Conservation (phyloP, 1,284 basidiomycete species). For the Microbotryomycetes sp. region DNA sequence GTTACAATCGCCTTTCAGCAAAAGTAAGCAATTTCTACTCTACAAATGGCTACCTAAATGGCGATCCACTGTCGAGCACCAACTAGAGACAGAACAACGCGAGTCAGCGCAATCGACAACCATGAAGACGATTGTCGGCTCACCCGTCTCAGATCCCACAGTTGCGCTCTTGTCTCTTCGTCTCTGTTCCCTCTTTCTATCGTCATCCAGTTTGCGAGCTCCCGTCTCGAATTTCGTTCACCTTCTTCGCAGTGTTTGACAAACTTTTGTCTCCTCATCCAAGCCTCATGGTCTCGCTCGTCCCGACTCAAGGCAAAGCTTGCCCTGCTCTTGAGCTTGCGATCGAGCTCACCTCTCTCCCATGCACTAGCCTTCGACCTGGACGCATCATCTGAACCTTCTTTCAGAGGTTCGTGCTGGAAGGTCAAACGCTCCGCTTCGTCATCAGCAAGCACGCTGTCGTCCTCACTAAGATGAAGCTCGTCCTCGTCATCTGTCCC, state of each 20-base stretch:
- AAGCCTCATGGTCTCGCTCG: not conserved
- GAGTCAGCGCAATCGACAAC: too few species aligned
- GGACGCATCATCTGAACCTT: not conserved
- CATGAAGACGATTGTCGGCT: too few species aligned
- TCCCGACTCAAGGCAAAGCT: not conserved
- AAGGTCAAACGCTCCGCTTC: too few species aligned
- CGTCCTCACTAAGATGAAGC: not conserved
- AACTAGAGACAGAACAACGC: not conserved
- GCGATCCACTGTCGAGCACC: not conserved
- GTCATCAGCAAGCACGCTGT: not conserved
- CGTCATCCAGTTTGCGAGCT: not conserved
- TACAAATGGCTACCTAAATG: not conserved
- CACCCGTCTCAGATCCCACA: not conserved
- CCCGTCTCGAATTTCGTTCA: not conserved
- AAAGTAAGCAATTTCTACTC: not conserved
- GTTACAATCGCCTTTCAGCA: too few species aligned
- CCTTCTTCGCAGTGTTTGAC: not conserved
- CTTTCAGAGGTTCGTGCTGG: not conserved
- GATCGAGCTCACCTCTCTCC: not conserved
- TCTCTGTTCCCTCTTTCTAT: not conserved
- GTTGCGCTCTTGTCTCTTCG: not conserved
- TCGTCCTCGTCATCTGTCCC: not conserved
- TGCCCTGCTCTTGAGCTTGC: not conserved
- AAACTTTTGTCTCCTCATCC: too few species aligned
- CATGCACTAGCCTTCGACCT: not conserved